A percentile compares a stretch with the other conserved stretches of the same genome.
These are phyloP conservation scores for Cercospora zeae-maydis DNA, from an alignment of 2,329 filamentous ascomycete species.

Conservation along the genomic window DNA sequence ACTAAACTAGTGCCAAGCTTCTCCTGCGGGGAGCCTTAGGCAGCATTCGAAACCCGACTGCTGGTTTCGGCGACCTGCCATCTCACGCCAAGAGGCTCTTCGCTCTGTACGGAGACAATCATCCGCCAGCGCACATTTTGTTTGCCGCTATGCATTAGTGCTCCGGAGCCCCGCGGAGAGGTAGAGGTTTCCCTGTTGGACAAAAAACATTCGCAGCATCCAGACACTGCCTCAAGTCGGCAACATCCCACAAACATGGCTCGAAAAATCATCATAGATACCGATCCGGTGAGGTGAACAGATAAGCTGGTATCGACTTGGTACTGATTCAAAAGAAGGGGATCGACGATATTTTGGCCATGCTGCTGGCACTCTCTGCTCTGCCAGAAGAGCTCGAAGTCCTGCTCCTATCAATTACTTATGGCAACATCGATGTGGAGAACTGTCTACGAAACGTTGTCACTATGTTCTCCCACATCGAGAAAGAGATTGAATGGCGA, in stretches of 20 bases:
- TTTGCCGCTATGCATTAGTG: background rate
- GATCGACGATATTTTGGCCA: conserved; percentile 85
- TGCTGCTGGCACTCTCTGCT: conserved; percentile 80
- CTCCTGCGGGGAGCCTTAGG: background rate
- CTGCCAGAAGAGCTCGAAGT: conserved; percentile 81
- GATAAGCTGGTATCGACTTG: background rate
- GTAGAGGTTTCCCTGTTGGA: background rate
- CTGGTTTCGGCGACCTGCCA: conserved; percentile 11
- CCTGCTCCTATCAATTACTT: conserved; percentile 80
- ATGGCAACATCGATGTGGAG: conserved; percentile 85
- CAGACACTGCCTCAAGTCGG: conserved; percentile 9
- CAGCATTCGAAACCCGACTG: background rate
- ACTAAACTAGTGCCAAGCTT: background rate
- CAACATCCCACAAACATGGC: conserved; percentile 36
- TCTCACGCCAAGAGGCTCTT: background rate
- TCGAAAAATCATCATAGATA: conserved; percentile 83
- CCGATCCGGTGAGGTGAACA: conserved; percentile 68
- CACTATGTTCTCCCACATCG: conserved; percentile 85
- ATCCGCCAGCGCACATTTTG: background rate
- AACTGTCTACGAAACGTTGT: conserved; percentile 86
- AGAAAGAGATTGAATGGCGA: conserved; percentile 84
- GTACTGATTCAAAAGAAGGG: conserved; percentile 47
- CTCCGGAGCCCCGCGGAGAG: background rate
- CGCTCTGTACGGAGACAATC: conserved; percentile 1
- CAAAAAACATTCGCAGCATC: background rate